These are phyloP conservation scores for Fusarium goolgardi DNA, from an alignment of 2,329 filamentous ascomycete genomes.

Conservation along the genomic window DNA sequence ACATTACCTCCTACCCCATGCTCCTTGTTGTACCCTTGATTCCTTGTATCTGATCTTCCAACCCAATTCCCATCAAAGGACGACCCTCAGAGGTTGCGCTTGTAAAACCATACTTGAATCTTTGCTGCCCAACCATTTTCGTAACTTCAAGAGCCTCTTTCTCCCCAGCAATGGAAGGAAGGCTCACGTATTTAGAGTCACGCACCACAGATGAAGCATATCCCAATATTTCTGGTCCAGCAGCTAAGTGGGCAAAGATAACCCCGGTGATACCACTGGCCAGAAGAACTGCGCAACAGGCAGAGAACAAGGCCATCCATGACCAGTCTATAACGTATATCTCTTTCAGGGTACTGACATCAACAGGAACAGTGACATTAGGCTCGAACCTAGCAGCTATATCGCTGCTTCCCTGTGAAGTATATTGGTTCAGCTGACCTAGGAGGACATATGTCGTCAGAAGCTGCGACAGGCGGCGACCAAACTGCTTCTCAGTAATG, in stretches of 20 bases:
- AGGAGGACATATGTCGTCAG: constrained; percentile 28
- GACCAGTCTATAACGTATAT: not conserved
- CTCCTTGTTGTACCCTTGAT: not conserved
- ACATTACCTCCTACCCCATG: too few species aligned
- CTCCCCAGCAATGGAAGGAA: not conserved
- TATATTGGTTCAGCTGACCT: not conserved
- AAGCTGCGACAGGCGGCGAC: constrained; percentile 14
- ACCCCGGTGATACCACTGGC: not conserved
- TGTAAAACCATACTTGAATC: not conserved
- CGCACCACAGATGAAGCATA: not conserved
- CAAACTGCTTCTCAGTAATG: not conserved
- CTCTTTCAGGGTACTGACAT: not conserved
- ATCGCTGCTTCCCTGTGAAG: not conserved
- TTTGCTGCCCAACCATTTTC: not conserved
- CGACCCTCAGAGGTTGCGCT: not conserved
- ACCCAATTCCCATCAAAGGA: not conserved
- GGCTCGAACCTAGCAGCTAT: not conserved
- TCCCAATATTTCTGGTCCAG: not conserved
- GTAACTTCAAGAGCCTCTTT: not conserved
- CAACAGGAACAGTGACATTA: not conserved
- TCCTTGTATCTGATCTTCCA: not conserved
- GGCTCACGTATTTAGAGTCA: not conserved
- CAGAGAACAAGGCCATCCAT: not conserved
- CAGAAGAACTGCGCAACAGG: not conserved
- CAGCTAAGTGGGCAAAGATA: not conserved